A percentile compares a stretch with the other conserved stretches of the same genome.
phyloP scores from a whole-genome alignment of 192 early-diverging fungal species.

The Backusella luteola region DNA sequence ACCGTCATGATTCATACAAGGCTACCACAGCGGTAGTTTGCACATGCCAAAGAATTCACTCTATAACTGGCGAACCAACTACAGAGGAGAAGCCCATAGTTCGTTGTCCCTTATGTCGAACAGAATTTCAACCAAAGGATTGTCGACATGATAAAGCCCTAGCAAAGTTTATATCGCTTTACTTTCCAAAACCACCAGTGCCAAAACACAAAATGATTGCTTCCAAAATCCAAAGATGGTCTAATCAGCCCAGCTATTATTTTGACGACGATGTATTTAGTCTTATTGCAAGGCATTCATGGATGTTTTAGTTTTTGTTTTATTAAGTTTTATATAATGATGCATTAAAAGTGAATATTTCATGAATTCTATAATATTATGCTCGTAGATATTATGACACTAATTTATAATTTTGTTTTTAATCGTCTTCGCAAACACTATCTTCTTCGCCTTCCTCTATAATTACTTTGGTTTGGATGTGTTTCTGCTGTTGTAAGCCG shows the following conservation, averaged over 20 bases:
- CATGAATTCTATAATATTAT: neutral
- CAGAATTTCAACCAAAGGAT: neutral
- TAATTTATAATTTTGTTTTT: neutral
- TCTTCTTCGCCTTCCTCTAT: neutral
- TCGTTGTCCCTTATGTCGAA: conserved; percentile 8
- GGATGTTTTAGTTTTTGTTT: neutral
- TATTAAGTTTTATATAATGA: neutral
- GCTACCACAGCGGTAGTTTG: neutral
- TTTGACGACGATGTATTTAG: neutral
- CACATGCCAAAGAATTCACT: conserved; percentile 12
- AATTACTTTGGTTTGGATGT: neutral
- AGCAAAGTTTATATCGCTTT: conserved; percentile 5
- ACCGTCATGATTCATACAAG: neutral
- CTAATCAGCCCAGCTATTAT: neutral
- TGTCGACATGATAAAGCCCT: neutral
- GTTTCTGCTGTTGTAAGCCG: neutral
- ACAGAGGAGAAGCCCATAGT: neutral
- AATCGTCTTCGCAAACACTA: neutral
- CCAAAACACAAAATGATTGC: neutral
- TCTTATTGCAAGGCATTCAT: neutral
- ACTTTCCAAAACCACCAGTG: neutral
- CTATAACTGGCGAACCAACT: conserved; percentile 5
- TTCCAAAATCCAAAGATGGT: neutral
- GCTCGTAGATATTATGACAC: neutral
- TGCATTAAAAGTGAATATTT: neutral